phyloP scores from a whole-genome alignment of 108 stramenopile species.

The Skeletonema menzelii region DNA sequence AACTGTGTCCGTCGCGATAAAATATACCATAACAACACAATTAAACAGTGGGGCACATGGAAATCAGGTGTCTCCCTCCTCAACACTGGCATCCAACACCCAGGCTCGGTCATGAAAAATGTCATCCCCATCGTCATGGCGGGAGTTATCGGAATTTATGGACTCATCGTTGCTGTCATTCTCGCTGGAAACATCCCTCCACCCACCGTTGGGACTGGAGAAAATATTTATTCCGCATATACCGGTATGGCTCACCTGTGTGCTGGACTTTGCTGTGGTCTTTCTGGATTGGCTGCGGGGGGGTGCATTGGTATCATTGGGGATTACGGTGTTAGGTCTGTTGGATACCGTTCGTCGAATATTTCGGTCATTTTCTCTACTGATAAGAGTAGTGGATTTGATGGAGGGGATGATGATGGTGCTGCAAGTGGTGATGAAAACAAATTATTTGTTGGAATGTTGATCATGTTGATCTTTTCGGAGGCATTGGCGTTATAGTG shows the following conservation, averaged over 20 bases:
- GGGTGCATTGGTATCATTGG: constrained; percentile 88
- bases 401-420: constrained; percentile 48
- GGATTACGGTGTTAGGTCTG: constrained; percentile 82
- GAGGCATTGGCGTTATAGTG: constrained; percentile 85
- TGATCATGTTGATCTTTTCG: constrained; percentile 83
- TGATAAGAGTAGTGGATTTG: constrained; percentile 58
- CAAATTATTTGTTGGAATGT: constrained; percentile 89
- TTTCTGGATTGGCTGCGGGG: constrained; percentile 82
- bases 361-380: constrained; percentile 73
- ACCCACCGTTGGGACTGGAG: constrained; percentile 56
- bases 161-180: constrained; percentile 86
- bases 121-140: constrained; percentile 93
- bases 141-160: constrained; percentile 91
- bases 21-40: neutral
- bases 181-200: constrained; percentile 67
- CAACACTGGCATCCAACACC: constrained; percentile 87
- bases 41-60: constrained; percentile 85
- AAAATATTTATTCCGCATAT: constrained; percentile 81
- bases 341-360: constrained; percentile 81
- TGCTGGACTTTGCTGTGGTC: constrained; percentile 82
- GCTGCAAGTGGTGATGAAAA: constrained; percentile 64
- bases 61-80: constrained; percentile 74
- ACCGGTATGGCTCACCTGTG: constrained; percentile 80
- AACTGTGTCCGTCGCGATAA: neutral
- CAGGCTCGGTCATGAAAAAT: constrained; percentile 87